phyloP scores from a whole-genome alignment of 1,139 yeast species.

The Suhomyces coccinellae region DNA sequence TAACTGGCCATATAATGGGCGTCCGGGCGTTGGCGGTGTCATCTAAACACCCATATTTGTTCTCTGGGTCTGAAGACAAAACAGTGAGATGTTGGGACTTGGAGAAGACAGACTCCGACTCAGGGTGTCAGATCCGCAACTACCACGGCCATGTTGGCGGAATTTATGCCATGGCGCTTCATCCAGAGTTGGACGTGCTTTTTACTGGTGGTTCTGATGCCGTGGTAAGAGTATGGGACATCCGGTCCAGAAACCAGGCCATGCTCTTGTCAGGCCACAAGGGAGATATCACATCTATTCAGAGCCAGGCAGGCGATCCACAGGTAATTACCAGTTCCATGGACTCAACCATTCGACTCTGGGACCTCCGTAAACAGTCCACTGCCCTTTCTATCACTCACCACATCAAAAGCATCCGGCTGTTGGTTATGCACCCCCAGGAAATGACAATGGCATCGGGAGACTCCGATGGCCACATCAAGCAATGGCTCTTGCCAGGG shows the following conservation, averaged over 20 bases:
- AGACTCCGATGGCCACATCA: conserved; percentile 75
- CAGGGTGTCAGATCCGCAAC: conserved; percentile 63
- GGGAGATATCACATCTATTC: conserved; percentile 68
- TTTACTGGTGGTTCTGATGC: conserved; percentile 91
- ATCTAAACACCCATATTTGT: conserved; percentile 77
- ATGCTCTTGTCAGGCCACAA: conserved; percentile 83
- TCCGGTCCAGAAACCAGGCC: conserved; percentile 73
- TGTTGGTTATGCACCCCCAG: conserved; percentile 65
- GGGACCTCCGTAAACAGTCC: conserved; percentile 63
- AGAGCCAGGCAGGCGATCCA: conserved; percentile 73
- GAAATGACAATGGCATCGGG: conserved; percentile 75
- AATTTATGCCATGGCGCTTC: conserved; percentile 77
- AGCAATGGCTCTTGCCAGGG: conserved; percentile 81
- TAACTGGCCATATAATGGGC: conserved; percentile 91
- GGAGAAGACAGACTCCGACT: conserved; percentile 69
- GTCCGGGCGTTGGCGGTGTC: conserved; percentile 79
- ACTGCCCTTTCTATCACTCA: conserved; percentile 67
- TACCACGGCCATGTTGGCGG: conserved; percentile 96
- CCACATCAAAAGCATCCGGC: conserved; percentile 80
- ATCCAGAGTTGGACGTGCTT: conserved; percentile 84
- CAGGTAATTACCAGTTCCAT: conserved; percentile 81
- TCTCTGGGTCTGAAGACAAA: conserved; percentile 92
- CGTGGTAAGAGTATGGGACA: conserved; percentile 90
- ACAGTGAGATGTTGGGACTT: conserved; percentile 96
- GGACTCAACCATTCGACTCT: conserved; percentile 81